phyloP scores from a whole-genome alignment of 768 basidiomycete genomes.

The Phaeotremella fagi region DNA sequence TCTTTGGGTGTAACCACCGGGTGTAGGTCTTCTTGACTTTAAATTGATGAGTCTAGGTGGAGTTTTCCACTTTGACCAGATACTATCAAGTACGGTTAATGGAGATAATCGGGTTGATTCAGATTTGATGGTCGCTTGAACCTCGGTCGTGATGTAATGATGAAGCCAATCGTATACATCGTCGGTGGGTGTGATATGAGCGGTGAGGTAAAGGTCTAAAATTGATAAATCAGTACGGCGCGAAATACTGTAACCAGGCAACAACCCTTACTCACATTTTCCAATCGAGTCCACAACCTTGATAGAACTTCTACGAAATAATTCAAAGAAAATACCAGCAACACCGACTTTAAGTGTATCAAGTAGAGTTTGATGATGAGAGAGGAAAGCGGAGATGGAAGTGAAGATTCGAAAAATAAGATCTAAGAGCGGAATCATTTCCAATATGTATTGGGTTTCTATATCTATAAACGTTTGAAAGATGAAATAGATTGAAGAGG shows the following conservation, averaged over 20 bases:
- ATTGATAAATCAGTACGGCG: too few relatives aligned
- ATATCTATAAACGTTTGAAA: too few relatives aligned
- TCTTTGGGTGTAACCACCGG: neutral
- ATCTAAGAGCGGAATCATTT: neutral
- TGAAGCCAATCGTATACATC: slow-evolving; percentile 13
- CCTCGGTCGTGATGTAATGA: neutral
- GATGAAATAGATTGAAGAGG: too few relatives aligned
- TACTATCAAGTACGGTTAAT: neutral
- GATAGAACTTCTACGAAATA: neutral
- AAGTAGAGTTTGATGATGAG: neutral
- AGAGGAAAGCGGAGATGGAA: neutral
- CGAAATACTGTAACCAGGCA: too few relatives aligned
- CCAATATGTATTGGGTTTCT: too few relatives aligned
- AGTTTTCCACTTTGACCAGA: slow-evolving; percentile 2
- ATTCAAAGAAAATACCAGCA: slow-evolving; percentile 8
- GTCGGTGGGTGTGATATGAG: neutral
- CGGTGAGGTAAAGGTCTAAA: slow-evolving; percentile 4
- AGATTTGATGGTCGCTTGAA: neutral
- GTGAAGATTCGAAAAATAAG: neutral
- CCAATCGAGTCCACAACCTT: neutral
- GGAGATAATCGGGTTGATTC: neutral
- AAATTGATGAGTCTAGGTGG: slow-evolving; percentile 3
- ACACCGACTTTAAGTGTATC: slow-evolving; percentile 5
- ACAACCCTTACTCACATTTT: slow-evolving; percentile 1
- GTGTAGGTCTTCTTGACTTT: neutral